Evolutionary conservation across 371 early-diverging fungal genomes (phyloP).

Genomic region (Lichtheimia ramosa): DNA sequence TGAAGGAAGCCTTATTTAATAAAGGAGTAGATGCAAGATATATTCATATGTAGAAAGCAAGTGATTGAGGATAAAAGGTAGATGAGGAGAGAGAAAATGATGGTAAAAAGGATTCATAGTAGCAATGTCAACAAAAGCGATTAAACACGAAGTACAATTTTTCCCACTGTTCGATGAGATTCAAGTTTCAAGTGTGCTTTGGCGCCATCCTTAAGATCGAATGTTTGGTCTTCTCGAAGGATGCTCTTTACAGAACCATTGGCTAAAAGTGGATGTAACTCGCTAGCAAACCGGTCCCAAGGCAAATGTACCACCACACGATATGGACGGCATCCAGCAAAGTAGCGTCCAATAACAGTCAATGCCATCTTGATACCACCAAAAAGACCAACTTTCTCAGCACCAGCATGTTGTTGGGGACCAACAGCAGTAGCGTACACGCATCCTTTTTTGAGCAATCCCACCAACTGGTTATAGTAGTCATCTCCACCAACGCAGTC

Average conservation of each 20-base stretch:
- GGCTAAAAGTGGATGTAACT: slow-evolving; percentile 5
- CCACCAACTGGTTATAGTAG: slow-evolving; percentile 32
- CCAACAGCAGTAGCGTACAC: slow-evolving; percentile 49
- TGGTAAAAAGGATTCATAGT: too few relatives aligned
- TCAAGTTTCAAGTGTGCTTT: slow-evolving; percentile 41
- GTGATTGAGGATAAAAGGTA: too few relatives aligned
- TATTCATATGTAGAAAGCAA: too few relatives aligned
- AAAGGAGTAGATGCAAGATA: too few relatives aligned
- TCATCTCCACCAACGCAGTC: slow-evolving; percentile 59
- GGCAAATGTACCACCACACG: slow-evolving; percentile 13
- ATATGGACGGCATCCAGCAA: slow-evolving; percentile 17
- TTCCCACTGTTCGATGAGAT: slow-evolving; percentile 50
- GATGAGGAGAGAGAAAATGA: too few relatives aligned
- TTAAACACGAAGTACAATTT: slow-evolving; percentile 45
- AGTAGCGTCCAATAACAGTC: slow-evolving; percentile 2
- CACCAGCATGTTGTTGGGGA: slow-evolving; percentile 25
- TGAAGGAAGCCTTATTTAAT: slow-evolving; percentile 1
- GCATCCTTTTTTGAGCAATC: slow-evolving; percentile 33
- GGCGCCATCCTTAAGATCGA: slow-evolving; percentile 36
- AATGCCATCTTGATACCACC: slow-evolving; percentile 8
- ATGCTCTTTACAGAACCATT: slow-evolving; percentile 10
- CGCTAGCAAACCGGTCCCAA: slow-evolving; percentile 1
- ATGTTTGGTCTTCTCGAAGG: slow-evolving; percentile 13
- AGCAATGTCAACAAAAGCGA: too few relatives aligned
- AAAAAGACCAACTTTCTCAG: slow-evolving; percentile 15